Evolutionary conservation across 768 basidiomycete genomes (phyloP), one percentile per base, ranked within the genome.

Genomic region (Galerina sulciceps): DNA sequence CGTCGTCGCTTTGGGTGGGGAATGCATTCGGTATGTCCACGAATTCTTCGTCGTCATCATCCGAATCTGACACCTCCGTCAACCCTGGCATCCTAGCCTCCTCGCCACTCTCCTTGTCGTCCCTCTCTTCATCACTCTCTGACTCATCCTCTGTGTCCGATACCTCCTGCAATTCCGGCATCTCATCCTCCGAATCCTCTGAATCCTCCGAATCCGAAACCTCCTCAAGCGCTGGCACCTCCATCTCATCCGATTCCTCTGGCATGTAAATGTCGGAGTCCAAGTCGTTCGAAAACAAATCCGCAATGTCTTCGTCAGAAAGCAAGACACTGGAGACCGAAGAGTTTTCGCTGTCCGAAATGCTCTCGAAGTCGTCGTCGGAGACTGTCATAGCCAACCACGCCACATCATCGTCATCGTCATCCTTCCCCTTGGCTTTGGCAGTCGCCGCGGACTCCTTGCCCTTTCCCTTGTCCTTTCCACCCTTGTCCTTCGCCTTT

Each of bases 381-480:
- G 17, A 45, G 11, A 23, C 44, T 5, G 37, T 13, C 54, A 55
- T 55, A 1, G 45, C 54, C 54, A 55, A 47, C 54, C 54, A 55
- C 3, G 17, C 45, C 4, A 8, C 44, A n/a, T 55, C 54, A 1
- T 64, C 64, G 42, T 45, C 43, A 45, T 58, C 62, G 50, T 45
- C 43, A 18, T 58, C 62, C 49, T 63, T 63, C 11, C 37, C 43
- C 51, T 57, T 43, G 50, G 53, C 64, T 20, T 59, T 55, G 45
- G 52, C 74, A 75, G 36, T 74, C 72, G 47, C 59, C 59, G 26
- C 44, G 8, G 18, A 11, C 2, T 23, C 43, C 20, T 45, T 45
- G 4, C 43, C 43, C 17, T 45, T 45, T 3, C 23, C 43, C 43
- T 45, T 45, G 8, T 45, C 42, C 14, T n/a, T n/a, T 20, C 73